These are phyloP conservation scores for Backusella tarrabulga DNA, from an alignment of 192 early-diverging fungal species.

Conservation along the genomic window DNA sequence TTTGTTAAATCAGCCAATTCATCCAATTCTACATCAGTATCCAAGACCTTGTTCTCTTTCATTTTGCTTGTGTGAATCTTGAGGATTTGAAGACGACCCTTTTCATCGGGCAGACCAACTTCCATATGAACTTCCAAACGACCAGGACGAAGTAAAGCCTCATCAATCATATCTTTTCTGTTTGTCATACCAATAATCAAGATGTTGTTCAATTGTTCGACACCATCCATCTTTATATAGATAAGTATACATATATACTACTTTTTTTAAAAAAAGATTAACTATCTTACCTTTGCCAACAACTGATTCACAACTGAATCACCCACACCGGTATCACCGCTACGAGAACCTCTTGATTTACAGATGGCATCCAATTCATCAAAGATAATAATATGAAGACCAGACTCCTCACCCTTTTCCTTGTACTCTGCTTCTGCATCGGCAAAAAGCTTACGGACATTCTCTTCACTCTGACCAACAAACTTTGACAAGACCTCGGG, in stretches of 20 bases:
- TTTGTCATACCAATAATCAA: constrained; percentile 99
- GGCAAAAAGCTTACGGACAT: constrained; percentile 94
- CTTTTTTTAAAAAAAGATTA: neutral
- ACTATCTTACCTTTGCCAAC: constrained; percentile 70
- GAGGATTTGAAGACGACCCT: constrained; percentile 89
- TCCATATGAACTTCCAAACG: constrained; percentile 98
- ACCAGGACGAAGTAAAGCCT: constrained; percentile 93
- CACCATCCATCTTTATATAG: constrained; percentile 85
- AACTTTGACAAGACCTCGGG: constrained; percentile 96
- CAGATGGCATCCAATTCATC: constrained; percentile 99
- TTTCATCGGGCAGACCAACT: constrained; percentile 90
- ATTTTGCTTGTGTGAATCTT: constrained; percentile 94
- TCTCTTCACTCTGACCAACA: constrained; percentile 96
- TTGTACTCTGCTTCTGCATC: constrained; percentile 96
- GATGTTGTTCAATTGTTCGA: constrained; percentile 98
- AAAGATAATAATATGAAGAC: constrained; percentile 97
- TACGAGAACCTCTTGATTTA: constrained; percentile 91
- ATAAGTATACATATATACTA: neutral
- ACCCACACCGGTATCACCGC: constrained; percentile 92
- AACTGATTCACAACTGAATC: constrained; percentile 98
- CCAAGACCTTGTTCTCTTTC: constrained; percentile 76
- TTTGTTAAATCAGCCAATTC: constrained; percentile 89
- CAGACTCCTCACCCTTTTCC: constrained; percentile 84
- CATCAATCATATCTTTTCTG: constrained; percentile 96
- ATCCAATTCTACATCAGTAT: constrained; percentile 73